Percentiles rank a stretch among this genome's conserved stretches.
These are phyloP conservation scores for Phlebiopsis gigantea DNA, from an alignment of 768 basidiomycete species.

Conservation along the genomic window DNA sequence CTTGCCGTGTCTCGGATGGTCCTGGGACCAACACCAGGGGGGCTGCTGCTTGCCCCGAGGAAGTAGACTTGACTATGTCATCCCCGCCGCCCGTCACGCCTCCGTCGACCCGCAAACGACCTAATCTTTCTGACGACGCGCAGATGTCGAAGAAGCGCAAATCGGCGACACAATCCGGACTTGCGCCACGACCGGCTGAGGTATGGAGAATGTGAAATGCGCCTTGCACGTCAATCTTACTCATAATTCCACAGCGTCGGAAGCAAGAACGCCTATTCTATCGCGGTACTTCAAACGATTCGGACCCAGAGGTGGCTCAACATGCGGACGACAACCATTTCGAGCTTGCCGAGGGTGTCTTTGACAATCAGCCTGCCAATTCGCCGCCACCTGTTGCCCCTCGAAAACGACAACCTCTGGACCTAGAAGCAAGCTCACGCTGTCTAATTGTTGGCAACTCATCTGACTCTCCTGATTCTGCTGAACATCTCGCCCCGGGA, in stretches of 20 bases:
- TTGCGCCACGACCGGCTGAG: not conserved
- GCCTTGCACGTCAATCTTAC: not conserved
- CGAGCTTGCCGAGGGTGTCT: constrained; percentile 28
- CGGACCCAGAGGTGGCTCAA: not conserved
- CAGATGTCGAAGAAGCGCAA: not conserved
- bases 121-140: not conserved
- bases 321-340: constrained; percentile 24
- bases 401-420: too few species aligned
- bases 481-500: too few species aligned
- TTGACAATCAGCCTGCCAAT: constrained; percentile 19
- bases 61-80: not conserved
- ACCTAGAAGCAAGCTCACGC: too few species aligned
- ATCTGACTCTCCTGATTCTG: too few species aligned
- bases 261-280: not conserved
- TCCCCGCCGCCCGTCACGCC: not conserved
- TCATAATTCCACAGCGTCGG: not conserved
- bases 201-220: not conserved
- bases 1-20: not conserved
- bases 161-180: not conserved
- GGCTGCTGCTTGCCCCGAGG: not conserved
- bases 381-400: not conserved
- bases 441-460: too few species aligned
- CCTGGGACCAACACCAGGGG: not conserved
- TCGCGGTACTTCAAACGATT: not conserved
- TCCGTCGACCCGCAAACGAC: not conserved